Base-by-base conservation (phyloP, 345 rosid genomes). In the Moringa oleifera region DNA sequence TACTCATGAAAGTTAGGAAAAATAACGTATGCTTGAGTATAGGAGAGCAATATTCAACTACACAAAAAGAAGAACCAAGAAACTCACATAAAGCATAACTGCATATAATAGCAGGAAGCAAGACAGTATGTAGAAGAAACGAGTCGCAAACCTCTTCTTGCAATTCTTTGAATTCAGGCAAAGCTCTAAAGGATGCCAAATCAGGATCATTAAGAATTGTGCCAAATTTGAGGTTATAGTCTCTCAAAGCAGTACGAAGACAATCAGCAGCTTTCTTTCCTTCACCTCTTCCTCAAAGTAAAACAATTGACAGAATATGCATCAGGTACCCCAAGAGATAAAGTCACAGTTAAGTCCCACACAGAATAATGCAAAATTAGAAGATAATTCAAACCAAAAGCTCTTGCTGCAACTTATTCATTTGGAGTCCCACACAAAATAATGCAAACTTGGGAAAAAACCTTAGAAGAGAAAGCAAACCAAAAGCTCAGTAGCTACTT, bases 131-230 rank as follows among this genome's bases (percentile, higher is more conserved):
- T 9, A 62, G 53, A 51, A 37, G 51, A 51, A 23, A 7, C 55
- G 31, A 55, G 54, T 16, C 31, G 51, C 61, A 72, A 24, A 88
- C 97, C 96, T 88, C 99, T 82, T 88, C 99, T 75, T 88, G 97
- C 63, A 90, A 71, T 81, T 90, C 88, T 85, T 82, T 94, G 76
- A 85, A 94, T 75, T 94, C 99, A 19, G 97, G 92, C 71, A 80
- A 79, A 71, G 92, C 97, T 63, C 97, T 83, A 70, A 94, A 89
- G 36, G 92, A 85, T 56, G 99, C 92, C 81, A 94, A 74, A 67
- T 90, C 99, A 62, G 97, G 99, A 78, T 94, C 97, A 63, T 94
- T 88, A 56, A 94, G 79, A 67, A 94, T 85, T 55, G 96, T 94
- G 53, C 92, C 88, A 63, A 90, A 94, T 67, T 94, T 90, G 52